Conservation (phyloP, 2,329 filamentous ascomycete genomes). For the Tolypocladium sp. region DNA sequence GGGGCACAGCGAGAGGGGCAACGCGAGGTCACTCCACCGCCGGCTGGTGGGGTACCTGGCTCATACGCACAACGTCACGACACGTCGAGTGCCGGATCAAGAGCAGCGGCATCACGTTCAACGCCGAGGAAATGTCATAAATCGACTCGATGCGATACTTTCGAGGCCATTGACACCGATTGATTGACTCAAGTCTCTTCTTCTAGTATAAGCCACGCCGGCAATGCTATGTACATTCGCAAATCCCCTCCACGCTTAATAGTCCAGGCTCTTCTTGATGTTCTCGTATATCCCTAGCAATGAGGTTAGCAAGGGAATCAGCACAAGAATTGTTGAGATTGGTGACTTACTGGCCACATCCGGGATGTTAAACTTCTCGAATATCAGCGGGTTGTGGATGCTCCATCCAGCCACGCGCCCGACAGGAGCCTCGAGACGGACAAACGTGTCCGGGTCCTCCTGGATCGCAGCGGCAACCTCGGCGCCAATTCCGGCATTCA, state of each 20-base stretch:
- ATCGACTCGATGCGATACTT: background rate
- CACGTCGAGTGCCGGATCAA: too few relatives aligned
- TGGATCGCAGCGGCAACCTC: conserved; percentile 86
- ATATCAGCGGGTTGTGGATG: conserved; percentile 71
- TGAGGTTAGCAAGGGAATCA: conserved; percentile 3
- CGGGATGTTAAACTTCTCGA: conserved; percentile 73
- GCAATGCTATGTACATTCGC: background rate
- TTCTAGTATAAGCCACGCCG: background rate
- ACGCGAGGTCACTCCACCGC: background rate
- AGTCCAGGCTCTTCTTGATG: conserved; percentile 58
- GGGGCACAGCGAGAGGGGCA: background rate
- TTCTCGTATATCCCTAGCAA: conserved; percentile 58
- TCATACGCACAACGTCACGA: background rate
- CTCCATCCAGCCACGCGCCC: conserved; percentile 83
- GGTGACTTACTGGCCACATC: conserved; percentile 72
- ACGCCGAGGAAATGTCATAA: background rate
- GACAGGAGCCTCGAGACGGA: conserved; percentile 77
- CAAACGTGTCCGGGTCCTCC: conserved; percentile 65
- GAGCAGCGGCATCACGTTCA: too few relatives aligned
- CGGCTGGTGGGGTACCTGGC: background rate
- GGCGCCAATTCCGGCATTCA: conserved; percentile 81
- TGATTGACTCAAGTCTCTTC: background rate
- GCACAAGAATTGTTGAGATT: background rate
- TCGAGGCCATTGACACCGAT: background rate
- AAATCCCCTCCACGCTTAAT: conserved; percentile 30